A percentile compares a stretch with the other conserved stretches of the same genome.
These are phyloP conservation scores for Pichiaceae sp. DNA, from an alignment of 1,139 yeast species.

Conservation along the genomic window DNA sequence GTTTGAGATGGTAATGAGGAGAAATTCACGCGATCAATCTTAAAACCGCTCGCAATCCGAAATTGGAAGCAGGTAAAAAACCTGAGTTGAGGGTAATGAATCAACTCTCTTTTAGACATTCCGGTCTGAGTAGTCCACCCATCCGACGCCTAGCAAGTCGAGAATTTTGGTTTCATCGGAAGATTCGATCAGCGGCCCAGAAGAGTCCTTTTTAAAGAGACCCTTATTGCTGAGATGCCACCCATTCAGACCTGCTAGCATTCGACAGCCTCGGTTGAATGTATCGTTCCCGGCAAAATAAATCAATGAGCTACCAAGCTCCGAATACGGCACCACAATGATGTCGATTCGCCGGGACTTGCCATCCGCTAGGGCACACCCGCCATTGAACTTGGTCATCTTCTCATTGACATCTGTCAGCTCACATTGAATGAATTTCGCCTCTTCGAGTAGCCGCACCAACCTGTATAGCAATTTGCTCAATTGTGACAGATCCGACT, in stretches of 20 bases:
- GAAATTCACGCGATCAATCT: too few relatives aligned
- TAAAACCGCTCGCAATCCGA: too few relatives aligned
- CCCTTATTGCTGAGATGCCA: constrained; percentile 43
- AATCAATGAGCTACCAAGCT: constrained; percentile 43
- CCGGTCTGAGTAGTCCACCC: constrained; percentile 15
- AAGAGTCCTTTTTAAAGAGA: constrained; percentile 22
- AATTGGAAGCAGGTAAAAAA: too few relatives aligned
- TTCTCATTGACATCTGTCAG: constrained; percentile 13
- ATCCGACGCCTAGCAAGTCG: constrained; percentile 33
- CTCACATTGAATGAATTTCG: constrained; percentile 26
- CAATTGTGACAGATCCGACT: constrained; percentile 25
- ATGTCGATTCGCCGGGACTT: constrained; percentile 46
- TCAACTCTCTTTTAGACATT: too few relatives aligned
- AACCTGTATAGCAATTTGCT: constrained; percentile 22
- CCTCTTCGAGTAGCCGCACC: constrained; percentile 16
- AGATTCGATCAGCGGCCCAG: constrained; percentile 31
- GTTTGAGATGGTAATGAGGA: too few relatives aligned
- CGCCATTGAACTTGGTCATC: constrained; percentile 26
- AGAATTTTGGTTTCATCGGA: constrained; percentile 41
- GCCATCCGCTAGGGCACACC: constrained; percentile 17
- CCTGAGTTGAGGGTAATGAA: too few relatives aligned
- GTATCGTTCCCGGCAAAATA: constrained; percentile 54
- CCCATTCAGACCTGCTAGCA: constrained; percentile 36
- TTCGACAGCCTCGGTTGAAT: constrained; percentile 44
- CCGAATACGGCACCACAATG: constrained; percentile 39